A percentile compares a stretch with the other conserved stretches of the same genome.
Evolutionary conservation across 768 basidiomycete species (phyloP).

Genomic region (Butyriboletus loyo): DNA sequence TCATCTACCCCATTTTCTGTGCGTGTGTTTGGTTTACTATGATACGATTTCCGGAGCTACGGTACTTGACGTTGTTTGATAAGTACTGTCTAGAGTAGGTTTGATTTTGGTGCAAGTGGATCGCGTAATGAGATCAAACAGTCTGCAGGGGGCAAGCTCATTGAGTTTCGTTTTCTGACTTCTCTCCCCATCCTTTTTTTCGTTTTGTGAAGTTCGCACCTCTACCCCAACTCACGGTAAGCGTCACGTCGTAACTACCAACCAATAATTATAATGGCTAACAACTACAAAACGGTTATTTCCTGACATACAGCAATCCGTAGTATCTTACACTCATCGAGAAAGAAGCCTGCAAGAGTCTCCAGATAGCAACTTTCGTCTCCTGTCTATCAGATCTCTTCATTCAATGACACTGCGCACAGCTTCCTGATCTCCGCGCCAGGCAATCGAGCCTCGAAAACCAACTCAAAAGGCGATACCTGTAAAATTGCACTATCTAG

Average conservation of each 20-base stretch:
- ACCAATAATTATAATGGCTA: too few relatives aligned
- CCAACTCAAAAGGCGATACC: constrained; percentile 3
- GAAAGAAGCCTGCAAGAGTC: too few relatives aligned
- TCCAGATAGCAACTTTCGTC: too few relatives aligned
- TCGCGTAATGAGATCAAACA: not conserved
- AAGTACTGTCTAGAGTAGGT: not conserved
- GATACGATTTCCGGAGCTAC: not conserved
- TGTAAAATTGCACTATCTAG: constrained; percentile 31
- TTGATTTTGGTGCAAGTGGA: not conserved
- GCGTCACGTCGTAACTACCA: too few relatives aligned
- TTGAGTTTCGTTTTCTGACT: not conserved
- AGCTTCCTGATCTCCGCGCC: constrained; percentile 1
- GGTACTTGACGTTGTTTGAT: not conserved
- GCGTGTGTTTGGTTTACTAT: not conserved
- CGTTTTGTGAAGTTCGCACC: too few relatives aligned
- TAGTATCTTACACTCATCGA: too few relatives aligned
- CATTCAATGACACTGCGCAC: not conserved
- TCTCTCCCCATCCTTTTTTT: too few relatives aligned
- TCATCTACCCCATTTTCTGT: not conserved
- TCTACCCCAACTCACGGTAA: too few relatives aligned
- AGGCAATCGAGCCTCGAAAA: constrained; percentile 8
- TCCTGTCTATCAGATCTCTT: not conserved
- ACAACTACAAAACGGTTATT: too few relatives aligned
- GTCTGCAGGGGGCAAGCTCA: not conserved
- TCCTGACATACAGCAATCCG: too few relatives aligned